Percentiles rank a stretch among this genome's conserved stretches.
Evolutionary conservation across 2,329 filamentous ascomycete species (phyloP).

Genomic region (Aspergillus tubingensis): DNA sequence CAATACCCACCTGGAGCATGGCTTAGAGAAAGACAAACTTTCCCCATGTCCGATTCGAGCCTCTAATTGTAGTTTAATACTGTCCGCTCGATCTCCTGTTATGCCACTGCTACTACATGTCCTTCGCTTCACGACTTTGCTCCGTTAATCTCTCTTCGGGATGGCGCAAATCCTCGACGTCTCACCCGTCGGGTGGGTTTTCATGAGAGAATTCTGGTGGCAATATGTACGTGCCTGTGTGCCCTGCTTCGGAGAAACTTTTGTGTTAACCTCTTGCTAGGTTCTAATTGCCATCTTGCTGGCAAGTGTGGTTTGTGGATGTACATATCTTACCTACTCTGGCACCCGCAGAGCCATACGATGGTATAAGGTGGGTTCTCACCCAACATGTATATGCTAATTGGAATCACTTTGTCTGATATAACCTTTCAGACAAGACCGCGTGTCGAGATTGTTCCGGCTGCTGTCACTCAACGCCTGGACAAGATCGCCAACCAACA

Average conservation of each 20-base stretch:
- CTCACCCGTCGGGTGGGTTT: conserved; percentile 35
- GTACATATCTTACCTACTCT: conserved; percentile 33
- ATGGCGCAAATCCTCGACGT: conserved; percentile 35
- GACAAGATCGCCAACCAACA: conserved; percentile 24
- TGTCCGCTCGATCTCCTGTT: conserved; percentile 5
- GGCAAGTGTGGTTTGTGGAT: conserved; percentile 31
- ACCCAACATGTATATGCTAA: not conserved
- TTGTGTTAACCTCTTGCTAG: conserved; percentile 27
- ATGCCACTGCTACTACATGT: conserved; percentile 3
- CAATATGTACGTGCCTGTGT: conserved; percentile 39
- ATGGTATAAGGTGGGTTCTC: conserved; percentile 31
- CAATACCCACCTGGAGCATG: not conserved
- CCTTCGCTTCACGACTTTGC: conserved; percentile 13
- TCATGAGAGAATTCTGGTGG: conserved; percentile 46
- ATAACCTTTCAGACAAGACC: conserved; percentile 25
- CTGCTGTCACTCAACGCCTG: conserved; percentile 26
- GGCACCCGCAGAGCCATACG: conserved; percentile 22
- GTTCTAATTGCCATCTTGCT: conserved; percentile 39
- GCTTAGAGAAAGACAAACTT: not conserved
- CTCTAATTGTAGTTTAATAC: conserved; percentile 1
- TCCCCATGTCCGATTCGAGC: not conserved
- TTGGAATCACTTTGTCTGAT: not conserved
- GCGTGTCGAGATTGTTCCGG: conserved; percentile 26
- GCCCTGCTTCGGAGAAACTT: not conserved
- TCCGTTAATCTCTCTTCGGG: conserved; percentile 21